A percentile compares a stretch with the other conserved stretches of the same genome.
phyloP scores from a whole-genome alignment of 257 asterid species.

The Solanum chmielewskii region DNA sequence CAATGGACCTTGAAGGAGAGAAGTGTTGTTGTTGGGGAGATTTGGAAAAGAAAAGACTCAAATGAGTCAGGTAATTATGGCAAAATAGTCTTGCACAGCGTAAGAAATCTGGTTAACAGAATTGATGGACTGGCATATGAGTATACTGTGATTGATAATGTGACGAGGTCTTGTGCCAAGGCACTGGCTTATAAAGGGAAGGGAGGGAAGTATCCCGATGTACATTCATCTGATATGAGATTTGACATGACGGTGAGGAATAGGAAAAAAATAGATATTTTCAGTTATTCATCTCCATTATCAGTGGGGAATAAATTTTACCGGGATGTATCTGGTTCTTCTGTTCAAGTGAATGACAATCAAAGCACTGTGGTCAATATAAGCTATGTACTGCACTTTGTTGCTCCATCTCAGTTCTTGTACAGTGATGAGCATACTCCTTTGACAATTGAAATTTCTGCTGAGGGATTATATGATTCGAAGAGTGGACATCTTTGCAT shows the following conservation, averaged over 20 bases:
- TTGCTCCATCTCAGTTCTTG: conserved; percentile 30
- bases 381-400: conserved; percentile 47
- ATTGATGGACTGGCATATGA: conserved; percentile 34
- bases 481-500: conserved; percentile 68
- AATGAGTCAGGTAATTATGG: conserved; percentile 57
- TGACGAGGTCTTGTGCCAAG: conserved; percentile 36
- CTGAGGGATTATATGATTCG: conserved; percentile 74
- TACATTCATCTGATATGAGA: conserved; percentile 55
- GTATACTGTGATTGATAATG: conserved; percentile 45
- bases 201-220: conserved; percentile 47
- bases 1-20: conserved; percentile 63
- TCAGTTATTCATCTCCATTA: conserved; percentile 59
- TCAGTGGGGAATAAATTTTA: conserved; percentile 37
- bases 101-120: conserved; percentile 15
- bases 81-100: conserved; percentile 31
- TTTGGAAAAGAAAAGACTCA: conserved; percentile 58
- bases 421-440: conserved; percentile 26
- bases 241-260: conserved; percentile 47
- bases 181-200: conserved; percentile 23
- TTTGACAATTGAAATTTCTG: conserved; percentile 41
- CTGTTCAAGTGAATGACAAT: conserved; percentile 18
- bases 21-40: conserved; percentile 54
- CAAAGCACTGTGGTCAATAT: conserved; percentile 27
- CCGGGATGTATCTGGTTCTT: conserved; percentile 8
- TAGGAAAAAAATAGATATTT: conserved; percentile 28